phyloP scores from a whole-genome alignment of 2,329 filamentous ascomycete genomes.

The Exophiala dermatitidis region DNA sequence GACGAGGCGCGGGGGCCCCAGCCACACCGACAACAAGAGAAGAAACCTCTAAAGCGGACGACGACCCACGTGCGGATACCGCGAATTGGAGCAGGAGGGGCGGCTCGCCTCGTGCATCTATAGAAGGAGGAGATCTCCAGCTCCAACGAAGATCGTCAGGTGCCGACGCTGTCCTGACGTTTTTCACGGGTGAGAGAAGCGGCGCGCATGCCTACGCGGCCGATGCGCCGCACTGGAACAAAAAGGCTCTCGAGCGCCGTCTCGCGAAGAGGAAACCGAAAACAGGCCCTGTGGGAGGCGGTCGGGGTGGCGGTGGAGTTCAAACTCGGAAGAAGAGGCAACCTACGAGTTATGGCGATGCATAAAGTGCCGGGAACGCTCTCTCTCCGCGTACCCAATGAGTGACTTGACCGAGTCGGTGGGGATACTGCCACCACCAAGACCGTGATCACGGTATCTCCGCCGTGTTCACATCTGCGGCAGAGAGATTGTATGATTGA shows the following conservation, averaged over 20 bases:
- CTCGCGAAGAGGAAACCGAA: neutral
- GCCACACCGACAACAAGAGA: too few relatives aligned
- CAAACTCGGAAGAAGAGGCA: slow-evolving; percentile 16
- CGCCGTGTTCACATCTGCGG: too few relatives aligned
- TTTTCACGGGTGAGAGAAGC: slow-evolving; percentile 20
- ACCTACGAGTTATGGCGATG: slow-evolving; percentile 1
- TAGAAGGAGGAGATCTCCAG: slow-evolving; percentile 8
- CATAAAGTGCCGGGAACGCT: neutral
- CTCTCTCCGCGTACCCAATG: too few relatives aligned
- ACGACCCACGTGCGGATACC: neutral
- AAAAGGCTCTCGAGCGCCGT: slow-evolving; percentile 11
- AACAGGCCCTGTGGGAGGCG: slow-evolving; percentile 15
- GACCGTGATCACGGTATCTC: too few relatives aligned
- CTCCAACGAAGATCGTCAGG: slow-evolving; percentile 19
- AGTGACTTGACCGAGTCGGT: too few relatives aligned
- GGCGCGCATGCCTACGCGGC: slow-evolving; percentile 14
- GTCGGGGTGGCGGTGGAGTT: slow-evolving; percentile 15
- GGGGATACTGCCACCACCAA: too few relatives aligned
- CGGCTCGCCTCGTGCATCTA: neutral
- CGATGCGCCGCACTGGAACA: slow-evolving; percentile 19
- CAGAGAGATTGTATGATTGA: too few relatives aligned
- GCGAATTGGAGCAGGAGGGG: slow-evolving; percentile 8
- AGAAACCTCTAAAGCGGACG: neutral
- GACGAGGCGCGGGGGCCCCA: slow-evolving; percentile 4
- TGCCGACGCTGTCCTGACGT: slow-evolving; percentile 17